A percentile compares a stretch with the other conserved stretches of the same genome.
phyloP scores from a whole-genome alignment of 2,329 filamentous ascomycete species.

The Falciphora oryzae region DNA sequence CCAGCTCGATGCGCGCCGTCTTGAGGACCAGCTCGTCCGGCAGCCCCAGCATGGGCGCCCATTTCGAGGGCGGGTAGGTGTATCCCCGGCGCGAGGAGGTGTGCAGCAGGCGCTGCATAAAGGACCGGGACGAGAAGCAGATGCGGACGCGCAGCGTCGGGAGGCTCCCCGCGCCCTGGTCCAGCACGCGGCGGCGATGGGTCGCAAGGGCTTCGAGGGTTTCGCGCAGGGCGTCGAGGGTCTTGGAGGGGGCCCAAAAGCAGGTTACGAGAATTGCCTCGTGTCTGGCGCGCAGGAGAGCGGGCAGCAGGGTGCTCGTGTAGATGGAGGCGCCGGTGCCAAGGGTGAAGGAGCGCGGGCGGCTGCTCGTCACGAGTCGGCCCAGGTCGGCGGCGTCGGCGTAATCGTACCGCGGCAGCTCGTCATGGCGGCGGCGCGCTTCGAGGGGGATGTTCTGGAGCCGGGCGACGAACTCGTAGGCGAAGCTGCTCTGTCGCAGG shows the following conservation, averaged over 20 bases:
- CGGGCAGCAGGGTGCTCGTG: slow-evolving; percentile 50
- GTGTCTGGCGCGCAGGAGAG: slow-evolving; percentile 34
- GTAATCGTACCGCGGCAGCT: slow-evolving; percentile 45
- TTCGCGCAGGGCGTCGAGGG: slow-evolving; percentile 49
- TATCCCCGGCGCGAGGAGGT: slow-evolving; percentile 57
- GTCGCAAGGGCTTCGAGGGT: slow-evolving; percentile 55
- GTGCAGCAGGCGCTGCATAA: slow-evolving; percentile 71
- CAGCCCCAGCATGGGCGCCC: slow-evolving; percentile 57
- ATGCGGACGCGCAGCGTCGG: slow-evolving; percentile 56
- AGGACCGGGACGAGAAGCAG: slow-evolving; percentile 68
- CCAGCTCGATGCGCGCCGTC: slow-evolving; percentile 57
- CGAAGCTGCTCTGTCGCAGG: slow-evolving; percentile 15
- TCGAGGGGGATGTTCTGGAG: slow-evolving; percentile 13
- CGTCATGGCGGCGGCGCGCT: slow-evolving; percentile 14
- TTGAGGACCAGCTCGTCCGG: slow-evolving; percentile 47
- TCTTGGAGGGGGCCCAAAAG: slow-evolving; percentile 48
- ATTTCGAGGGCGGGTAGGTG: slow-evolving; percentile 52
- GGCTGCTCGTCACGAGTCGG: slow-evolving; percentile 41
- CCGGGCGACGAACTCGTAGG: slow-evolving; percentile 18
- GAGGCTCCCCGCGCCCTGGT: slow-evolving; percentile 15
- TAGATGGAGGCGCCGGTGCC: slow-evolving; percentile 56
- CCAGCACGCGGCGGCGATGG: slow-evolving; percentile 24
- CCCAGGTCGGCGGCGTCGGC: slow-evolving; percentile 26
- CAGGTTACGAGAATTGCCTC: slow-evolving; percentile 20
- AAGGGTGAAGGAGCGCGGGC: slow-evolving; percentile 42